phyloP scores from a whole-genome alignment of 163 green algal species.

The Chlorella variabilis region DNA sequence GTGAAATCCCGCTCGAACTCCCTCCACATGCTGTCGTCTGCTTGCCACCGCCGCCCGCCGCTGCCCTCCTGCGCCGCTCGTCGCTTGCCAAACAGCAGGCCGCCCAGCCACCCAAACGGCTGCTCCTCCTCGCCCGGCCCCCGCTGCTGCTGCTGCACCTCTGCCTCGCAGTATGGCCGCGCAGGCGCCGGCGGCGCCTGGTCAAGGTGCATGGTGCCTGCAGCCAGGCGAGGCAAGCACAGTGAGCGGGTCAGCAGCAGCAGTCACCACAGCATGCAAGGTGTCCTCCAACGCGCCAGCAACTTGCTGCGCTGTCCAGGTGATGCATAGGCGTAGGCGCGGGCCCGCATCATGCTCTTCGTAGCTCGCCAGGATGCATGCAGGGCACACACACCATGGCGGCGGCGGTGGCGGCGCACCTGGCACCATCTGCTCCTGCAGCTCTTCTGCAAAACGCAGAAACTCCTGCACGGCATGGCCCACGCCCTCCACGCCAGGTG shows the following conservation, averaged over 20 bases:
- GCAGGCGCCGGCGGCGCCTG: not conserved
- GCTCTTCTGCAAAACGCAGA: constrained; percentile 45
- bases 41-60: not conserved
- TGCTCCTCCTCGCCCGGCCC: not conserved
- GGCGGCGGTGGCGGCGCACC: constrained; percentile 24
- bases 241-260: no score
- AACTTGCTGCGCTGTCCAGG: no score
- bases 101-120: not conserved
- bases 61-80: not conserved
- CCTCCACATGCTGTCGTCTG: constrained; percentile 19
- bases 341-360: no score
- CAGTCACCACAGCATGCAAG: no score
- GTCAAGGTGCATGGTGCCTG: constrained; percentile 28
- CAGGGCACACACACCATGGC: no score
- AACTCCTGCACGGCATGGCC: constrained; percentile 44
- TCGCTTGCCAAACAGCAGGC: constrained; percentile 18
- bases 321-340: no score
- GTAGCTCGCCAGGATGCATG: no score
- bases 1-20: constrained; percentile 42
- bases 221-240: not conserved
- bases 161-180: not conserved
- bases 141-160: constrained; percentile 5
- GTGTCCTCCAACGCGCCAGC: no score
- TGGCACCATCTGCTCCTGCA: constrained; percentile 41
- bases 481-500: constrained; percentile 24